phyloP scores from a whole-genome alignment of 352 stramenopile genomes.

The Globisporangium mamillatum region DNA sequence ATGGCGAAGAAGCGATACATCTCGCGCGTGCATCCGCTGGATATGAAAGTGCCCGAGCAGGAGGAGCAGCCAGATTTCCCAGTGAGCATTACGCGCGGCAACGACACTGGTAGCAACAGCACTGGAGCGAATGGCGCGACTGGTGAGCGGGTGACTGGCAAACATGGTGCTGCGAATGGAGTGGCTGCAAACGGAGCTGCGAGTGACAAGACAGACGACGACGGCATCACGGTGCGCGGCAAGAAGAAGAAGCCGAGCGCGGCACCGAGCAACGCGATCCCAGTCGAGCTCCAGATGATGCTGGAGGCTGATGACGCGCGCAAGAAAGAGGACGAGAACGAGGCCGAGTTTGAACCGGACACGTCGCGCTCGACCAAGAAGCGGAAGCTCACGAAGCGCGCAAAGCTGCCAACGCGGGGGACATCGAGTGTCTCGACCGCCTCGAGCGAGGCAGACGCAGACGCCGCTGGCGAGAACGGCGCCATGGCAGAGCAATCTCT shows the following conservation, averaged over 20 bases:
- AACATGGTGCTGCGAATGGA: slow-evolving; percentile 13
- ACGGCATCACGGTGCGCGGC: slow-evolving; percentile 73
- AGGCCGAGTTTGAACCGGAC: slow-evolving; percentile 60
- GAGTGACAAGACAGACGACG: slow-evolving; percentile 27
- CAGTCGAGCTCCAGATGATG: slow-evolving; percentile 86
- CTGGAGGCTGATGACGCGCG: slow-evolving; percentile 67
- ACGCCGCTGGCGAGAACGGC: slow-evolving; percentile 15
- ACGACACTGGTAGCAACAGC: slow-evolving; percentile 27
- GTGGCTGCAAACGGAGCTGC: slow-evolving; percentile 12
- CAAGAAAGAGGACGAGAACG: slow-evolving; percentile 45
- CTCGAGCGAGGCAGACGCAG: slow-evolving; percentile 32
- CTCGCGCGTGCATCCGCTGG: slow-evolving; percentile 77
- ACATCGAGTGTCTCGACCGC: slow-evolving; percentile 13
- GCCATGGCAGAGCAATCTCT: slow-evolving; percentile 64
- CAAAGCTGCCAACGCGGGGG: slow-evolving; percentile 73
- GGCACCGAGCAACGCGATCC: slow-evolving; percentile 42
- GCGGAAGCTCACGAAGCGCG: slow-evolving; percentile 67
- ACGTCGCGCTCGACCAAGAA: slow-evolving; percentile 48
- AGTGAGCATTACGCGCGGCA: slow-evolving; percentile 55
- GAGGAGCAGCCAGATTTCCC: slow-evolving; percentile 63
- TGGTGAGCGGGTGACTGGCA: slow-evolving; percentile 7
- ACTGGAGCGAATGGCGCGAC: slow-evolving; percentile 14
- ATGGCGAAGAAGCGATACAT: slow-evolving; percentile 90
- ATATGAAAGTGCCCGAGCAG: slow-evolving; percentile 64
- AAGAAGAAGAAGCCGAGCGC: slow-evolving; percentile 60